Conservation (phyloP, 768 basidiomycete genomes). For the Trametes maxima region DNA sequence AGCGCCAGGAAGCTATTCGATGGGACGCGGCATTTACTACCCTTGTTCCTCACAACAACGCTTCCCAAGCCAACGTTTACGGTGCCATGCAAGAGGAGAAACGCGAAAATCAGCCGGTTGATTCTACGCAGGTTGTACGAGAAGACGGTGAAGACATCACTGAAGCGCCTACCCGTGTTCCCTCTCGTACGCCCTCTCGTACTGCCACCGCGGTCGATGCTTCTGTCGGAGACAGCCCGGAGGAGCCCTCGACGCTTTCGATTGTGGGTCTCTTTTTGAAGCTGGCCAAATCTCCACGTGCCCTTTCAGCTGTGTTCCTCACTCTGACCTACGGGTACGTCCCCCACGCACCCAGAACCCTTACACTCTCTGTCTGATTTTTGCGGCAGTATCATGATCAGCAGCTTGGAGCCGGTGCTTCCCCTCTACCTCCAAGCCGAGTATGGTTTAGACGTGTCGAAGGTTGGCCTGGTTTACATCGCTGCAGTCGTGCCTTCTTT, state of each 20-base stretch:
- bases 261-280: conserved; percentile 27
- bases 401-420: conserved; percentile 37
- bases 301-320: conserved; percentile 31
- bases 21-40: conserved; percentile 34
- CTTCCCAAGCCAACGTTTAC: conserved; percentile 4
- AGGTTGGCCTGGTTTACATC: conserved; percentile 69
- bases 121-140: not conserved
- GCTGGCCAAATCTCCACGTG: conserved; percentile 31
- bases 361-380: not conserved
- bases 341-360: not conserved
- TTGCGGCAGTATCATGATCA: conserved; percentile 26
- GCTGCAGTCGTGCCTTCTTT: conserved; percentile 65
- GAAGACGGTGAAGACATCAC: not conserved
- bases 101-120: conserved; percentile 2
- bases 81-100: not conserved
- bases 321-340: conserved; percentile 41
- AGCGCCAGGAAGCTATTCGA: conserved; percentile 37
- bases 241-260: conserved; percentile 13
- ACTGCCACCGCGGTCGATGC: not conserved
- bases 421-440: conserved; percentile 39
- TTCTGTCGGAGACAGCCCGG: not conserved
- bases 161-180: not conserved
- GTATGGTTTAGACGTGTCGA: conserved; percentile 36
- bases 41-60: not conserved
- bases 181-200: not conserved